Evolutionary conservation across 2,329 filamentous ascomycete species (phyloP), one percentile per base, ranked within the genome.

Genomic region (Gliomastix tumulicola): DNA sequence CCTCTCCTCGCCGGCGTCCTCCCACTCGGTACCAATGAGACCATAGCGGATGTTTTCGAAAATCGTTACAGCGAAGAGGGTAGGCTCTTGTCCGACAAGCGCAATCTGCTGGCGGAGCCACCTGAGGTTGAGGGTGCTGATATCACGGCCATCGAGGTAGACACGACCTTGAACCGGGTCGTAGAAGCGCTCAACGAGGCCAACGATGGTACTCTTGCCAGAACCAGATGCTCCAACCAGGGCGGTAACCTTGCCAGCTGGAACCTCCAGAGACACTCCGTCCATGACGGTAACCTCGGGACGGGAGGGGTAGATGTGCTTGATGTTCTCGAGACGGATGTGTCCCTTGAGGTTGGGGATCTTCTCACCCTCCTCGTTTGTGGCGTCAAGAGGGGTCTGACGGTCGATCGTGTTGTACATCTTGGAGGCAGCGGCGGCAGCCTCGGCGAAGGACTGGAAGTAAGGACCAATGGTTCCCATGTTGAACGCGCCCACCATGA

Each of bases 371-470:
- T 71, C 67, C 7, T 74, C 69, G 3, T 74, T 76, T 6, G 78
- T 77, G 0, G 90, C 81, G 52, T 98, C 85, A 32, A 97, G 69
- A 1, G 90, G 88, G 0, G 92, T 96, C 4, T 66, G 51, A 36
- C 92, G 83, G 58, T 97, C 90, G 47, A 98, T 97, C 3, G 90
- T 96, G 55, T 80, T 84, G 66, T 84, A 96, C 43, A 98, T 95
- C 66, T 97, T 97, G 38, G 78, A 76, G 4, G 87, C 88, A 3
- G 92, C 90, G 21, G 87, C 86, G 6, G 94, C 65, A 27, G 81
- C 85, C 12, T 81, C 87, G 3, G 83, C 85, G 49, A 97, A 95
- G 21, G 90, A 86, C 56, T 94, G 88, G 4, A 82, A 62, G 50
- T 96, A 88, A 1, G 92, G 88, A 1, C 83, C 82, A 22, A 94